A percentile compares a stretch with the other conserved stretches of the same genome.
These are phyloP conservation scores for Phaffia australis DNA, from an alignment of 768 basidiomycete species.

Conservation along the genomic window DNA sequence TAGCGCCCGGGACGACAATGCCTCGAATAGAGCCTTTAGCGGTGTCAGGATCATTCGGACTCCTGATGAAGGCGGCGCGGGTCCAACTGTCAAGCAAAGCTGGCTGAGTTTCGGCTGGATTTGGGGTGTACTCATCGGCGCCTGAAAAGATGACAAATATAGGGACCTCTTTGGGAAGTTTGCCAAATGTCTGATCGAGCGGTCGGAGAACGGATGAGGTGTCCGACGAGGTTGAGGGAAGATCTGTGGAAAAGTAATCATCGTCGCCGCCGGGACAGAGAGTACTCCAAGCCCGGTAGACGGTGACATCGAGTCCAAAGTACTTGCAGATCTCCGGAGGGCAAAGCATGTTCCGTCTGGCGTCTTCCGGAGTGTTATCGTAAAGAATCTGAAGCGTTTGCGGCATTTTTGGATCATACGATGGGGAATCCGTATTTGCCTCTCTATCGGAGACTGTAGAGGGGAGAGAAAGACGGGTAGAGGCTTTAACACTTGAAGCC, in stretches of 20 bases:
- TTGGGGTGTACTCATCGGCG: conserved; percentile 17
- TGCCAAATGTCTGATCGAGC: conserved; percentile 6
- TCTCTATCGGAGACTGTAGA: conserved; percentile 19
- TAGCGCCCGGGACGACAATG: neutral
- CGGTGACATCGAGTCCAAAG: conserved; percentile 7
- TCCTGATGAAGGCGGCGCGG: neutral
- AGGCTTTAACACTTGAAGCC: neutral
- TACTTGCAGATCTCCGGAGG: neutral
- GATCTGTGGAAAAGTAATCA: conserved; percentile 14
- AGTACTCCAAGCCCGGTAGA: conserved; percentile 17
- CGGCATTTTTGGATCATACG: neutral
- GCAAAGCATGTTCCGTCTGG: neutral
- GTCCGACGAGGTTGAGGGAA: neutral
- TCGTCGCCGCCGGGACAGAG: conserved; percentile 20
- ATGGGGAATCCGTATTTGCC: neutral
- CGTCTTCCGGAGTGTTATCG: neutral
- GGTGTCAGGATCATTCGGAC: too few species aligned
- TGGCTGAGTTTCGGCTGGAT: neutral
- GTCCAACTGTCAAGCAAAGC: neutral
- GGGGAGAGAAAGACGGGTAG: neutral
- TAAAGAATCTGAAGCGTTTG: neutral
- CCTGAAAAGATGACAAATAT: conserved; percentile 8
- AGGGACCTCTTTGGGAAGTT: neutral
- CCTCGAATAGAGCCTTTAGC: neutral
- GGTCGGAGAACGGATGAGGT: neutral